Evolutionary conservation across 108 stramenopile genomes (phyloP).

Genomic region (Nitzschia putrida): DNA sequence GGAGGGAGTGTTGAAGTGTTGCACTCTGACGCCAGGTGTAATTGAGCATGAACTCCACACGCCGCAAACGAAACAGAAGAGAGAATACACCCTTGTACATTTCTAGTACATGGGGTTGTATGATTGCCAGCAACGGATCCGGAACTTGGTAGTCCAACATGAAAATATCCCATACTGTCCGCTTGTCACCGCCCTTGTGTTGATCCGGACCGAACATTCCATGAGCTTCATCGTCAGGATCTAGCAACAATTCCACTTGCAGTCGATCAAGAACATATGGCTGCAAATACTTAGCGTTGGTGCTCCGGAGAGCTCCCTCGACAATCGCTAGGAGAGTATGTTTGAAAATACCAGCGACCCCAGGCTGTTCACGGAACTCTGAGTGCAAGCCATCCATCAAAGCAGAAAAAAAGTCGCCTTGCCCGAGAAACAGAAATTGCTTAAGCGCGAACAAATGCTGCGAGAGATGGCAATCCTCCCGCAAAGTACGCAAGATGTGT

Average conservation of each 20-base stretch:
- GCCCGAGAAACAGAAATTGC: constrained; percentile 92
- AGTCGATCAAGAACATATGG: constrained; percentile 77
- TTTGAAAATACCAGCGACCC: constrained; percentile 68
- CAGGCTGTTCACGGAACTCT: constrained; percentile 51
- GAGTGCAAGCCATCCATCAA: constrained; percentile 83
- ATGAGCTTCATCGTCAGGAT: constrained; percentile 46
- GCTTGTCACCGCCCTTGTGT: constrained; percentile 34
- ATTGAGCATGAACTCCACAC: constrained; percentile 92
- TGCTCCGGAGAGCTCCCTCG: constrained; percentile 81
- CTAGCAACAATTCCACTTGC: constrained; percentile 59
- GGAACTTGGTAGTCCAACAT: constrained; percentile 88
- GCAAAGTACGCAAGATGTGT: constrained; percentile 72
- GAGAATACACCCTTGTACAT: constrained; percentile 86
- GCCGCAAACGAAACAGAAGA: constrained; percentile 90
- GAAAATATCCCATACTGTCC: constrained; percentile 91
- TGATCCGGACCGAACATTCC: constrained; percentile 48
- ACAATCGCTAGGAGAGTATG: constrained; percentile 78
- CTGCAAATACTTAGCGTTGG: constrained; percentile 85
- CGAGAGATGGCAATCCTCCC: constrained; percentile 73
- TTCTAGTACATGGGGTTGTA: constrained; percentile 67
- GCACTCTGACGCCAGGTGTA: constrained; percentile 92
- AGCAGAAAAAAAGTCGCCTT: constrained; percentile 93
- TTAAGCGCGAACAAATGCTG: constrained; percentile 91
- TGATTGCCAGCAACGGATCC: constrained; percentile 85
- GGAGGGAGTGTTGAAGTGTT: constrained; percentile 84